These are phyloP conservation scores for Trametes elegans DNA, from an alignment of 768 basidiomycete genomes.

Conservation along the genomic window DNA sequence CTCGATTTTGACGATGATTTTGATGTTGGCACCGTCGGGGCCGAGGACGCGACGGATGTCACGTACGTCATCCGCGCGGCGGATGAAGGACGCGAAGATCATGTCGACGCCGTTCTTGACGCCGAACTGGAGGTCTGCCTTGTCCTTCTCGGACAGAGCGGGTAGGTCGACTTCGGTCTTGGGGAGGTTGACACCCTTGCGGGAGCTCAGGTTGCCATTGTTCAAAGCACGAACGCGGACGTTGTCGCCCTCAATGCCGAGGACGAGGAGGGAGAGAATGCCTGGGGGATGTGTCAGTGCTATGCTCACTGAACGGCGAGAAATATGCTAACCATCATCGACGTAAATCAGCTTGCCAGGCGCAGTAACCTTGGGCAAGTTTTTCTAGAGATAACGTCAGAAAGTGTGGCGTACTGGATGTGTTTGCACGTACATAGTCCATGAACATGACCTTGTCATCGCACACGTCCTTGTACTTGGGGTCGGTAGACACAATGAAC, in stretches of 20 bases:
- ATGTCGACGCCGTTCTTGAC: constrained; percentile 98
- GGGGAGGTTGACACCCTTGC: constrained; percentile 99
- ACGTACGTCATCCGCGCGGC: constrained; percentile 88
- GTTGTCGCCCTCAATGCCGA: constrained; percentile 79
- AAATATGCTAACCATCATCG: constrained; percentile 75
- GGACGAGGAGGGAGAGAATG: constrained; percentile 90
- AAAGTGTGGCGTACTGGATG: background rate
- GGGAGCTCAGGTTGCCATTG: constrained; percentile 89
- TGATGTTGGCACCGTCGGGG: constrained; percentile 92
- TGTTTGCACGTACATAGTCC: constrained; percentile 76
- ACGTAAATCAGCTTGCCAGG: constrained; percentile 98
- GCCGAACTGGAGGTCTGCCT: constrained; percentile 90
- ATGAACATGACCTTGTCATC: constrained; percentile 86
- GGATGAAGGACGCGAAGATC: constrained; percentile 99
- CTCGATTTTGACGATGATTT: constrained; percentile 99
- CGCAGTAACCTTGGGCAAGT: constrained; percentile 92
- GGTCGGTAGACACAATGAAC: constrained; percentile 86
- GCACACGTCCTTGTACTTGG: constrained; percentile 72
- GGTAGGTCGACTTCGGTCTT: constrained; percentile 98
- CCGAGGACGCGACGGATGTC: constrained; percentile 94
- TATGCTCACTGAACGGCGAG: background rate
- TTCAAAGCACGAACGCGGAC: constrained; percentile 87
- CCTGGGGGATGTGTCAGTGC: constrained; percentile 37
- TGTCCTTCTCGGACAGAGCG: constrained; percentile 97
- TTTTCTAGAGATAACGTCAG: constrained; percentile 49